Evolutionary conservation across 2,329 filamentous ascomycete genomes (phyloP).

Genomic region (Phaeosphaeria sp.): DNA sequence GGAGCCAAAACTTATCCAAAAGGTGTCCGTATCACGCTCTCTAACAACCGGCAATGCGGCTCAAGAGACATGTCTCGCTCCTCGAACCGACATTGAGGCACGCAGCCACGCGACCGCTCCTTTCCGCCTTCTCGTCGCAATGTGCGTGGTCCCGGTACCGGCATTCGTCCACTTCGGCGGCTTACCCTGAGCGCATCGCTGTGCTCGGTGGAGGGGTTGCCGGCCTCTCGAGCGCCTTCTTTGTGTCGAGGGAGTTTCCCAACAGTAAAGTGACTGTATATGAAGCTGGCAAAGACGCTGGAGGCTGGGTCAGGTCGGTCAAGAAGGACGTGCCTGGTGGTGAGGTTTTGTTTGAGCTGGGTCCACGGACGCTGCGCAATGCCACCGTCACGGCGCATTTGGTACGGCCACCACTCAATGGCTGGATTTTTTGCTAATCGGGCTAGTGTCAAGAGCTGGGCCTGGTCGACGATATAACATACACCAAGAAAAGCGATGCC

Average conservation of each 20-base stretch:
- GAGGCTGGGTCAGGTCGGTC: conserved; percentile 83
- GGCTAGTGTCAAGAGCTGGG: conserved; percentile 64
- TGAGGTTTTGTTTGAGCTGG: conserved; percentile 78
- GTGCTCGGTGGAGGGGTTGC: conserved; percentile 61
- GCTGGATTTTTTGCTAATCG: conserved; percentile 9
- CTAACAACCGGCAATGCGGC: conserved; percentile 44
- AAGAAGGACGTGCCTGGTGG: conserved; percentile 66
- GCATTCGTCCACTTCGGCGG: conserved; percentile 26
- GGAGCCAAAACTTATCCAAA: not conserved
- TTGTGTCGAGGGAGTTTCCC: conserved; percentile 72
- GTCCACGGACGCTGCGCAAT: conserved; percentile 78
- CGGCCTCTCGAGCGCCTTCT: conserved; percentile 66
- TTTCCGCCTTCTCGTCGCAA: conserved; percentile 26
- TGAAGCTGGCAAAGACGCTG: conserved; percentile 72
- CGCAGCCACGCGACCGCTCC: conserved; percentile 23
- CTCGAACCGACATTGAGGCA: conserved; percentile 42
- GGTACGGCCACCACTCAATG: conserved; percentile 55
- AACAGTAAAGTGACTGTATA: conserved; percentile 78
- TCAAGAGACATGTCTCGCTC: conserved; percentile 43
- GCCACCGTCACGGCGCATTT: conserved; percentile 73
- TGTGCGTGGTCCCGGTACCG: conserved; percentile 14
- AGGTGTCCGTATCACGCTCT: conserved; percentile 5
- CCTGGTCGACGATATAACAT: conserved; percentile 63
- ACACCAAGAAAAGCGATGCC: conserved; percentile 58
- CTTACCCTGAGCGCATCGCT: conserved; percentile 50